Base-by-base conservation (phyloP, 805 yeast species). In the Priceomyces castillae region DNA sequence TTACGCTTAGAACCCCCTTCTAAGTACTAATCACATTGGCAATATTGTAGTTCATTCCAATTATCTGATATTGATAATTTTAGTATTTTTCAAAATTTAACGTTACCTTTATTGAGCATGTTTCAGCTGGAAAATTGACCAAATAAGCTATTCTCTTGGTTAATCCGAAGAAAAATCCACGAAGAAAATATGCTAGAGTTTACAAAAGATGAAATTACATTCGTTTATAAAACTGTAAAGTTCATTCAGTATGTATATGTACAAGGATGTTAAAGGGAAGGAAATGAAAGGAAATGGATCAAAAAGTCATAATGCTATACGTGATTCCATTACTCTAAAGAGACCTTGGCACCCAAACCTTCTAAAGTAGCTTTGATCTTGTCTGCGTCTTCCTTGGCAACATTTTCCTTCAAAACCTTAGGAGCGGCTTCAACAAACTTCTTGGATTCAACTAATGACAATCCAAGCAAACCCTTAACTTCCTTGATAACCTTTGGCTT, bases 401-500 rank as follows among this genome's bases (percentile, higher is more conserved):
- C 90, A 58, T 90, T 89, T 58, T 94, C 99, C 75, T 94, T 94
- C 67, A 94, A 76, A 37, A 86, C 76, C 78, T 94, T 94, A 57
- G 99, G 99, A 49, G 99, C 98, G 58, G 89, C 72, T 76, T 94
- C 99, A 46, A 94, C 99, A 54, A 94, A 87, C 74, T 94, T 94
- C 82, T 94, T 94, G 49, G 97, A 87, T 65, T 94, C 98, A 48
- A 94, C 99, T 56, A 94, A 78, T 5, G 96, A 88, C 58, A 94
- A 77, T 12, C 97, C 97, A 59, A 94, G 78, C 61, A 92, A 74
- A 48, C 85, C 77, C 76, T 94, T 94, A 57, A 94, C 95, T 73
- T 94, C 99, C 76, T 94, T 94, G 65, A 94, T 94, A 67, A 94
- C 81, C 84, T 94, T 94, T 47, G 99, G 96, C 77, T 94, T 94